Base-by-base conservation (phyloP, 1,139 yeast species). In the Blastobotrys capitulatus region DNA sequence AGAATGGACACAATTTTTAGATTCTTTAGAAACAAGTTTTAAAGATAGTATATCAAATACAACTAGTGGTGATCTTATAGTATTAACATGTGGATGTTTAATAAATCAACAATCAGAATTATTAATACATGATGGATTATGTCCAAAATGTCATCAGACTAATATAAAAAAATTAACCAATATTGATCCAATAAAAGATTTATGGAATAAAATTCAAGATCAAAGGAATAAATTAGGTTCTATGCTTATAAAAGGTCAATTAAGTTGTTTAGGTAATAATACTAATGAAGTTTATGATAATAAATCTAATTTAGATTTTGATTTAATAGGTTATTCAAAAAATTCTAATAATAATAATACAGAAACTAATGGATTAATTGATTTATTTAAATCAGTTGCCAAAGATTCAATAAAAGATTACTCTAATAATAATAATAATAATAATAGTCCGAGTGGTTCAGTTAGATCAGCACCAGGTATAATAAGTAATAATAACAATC, bases 81-180 rank as follows among this genome's bases (percentile, higher is more conserved):
- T 82, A 19, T 67, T 85, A 18, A 67, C 81, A 0, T 86, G 95
- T 66, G 92, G 94, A 0, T 86, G 95, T 65, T 65, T 85, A 10
- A 72, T 82, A 0, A 81, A 90, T 0, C 25, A 41, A 4, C 12
- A 13, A 3, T 6, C 16, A 2, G 16, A 6, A 13, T 8, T 37
- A 20, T 6, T 34, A n/a, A 41, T 19, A 19, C 19, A 20, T 26
- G 34, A 20, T 16, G 31, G 18, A 8, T 31, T 38, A 13, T 47
- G 46, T 29, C 45, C 47, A n/a, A 32, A 37, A 12, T 31, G 45
- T 15, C 35, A 47, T 22, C 36, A 39, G 6, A 22, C 16, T 1
- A 15, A 20, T 19, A 35, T 40, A n/a, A 32, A n/a, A 10, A 22
- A 43, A n/a, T 25, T 46, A 10, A 29, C 38, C 5, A 22, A 16